Evolutionary conservation across 1,284 basidiomycete genomes (phyloP), one percentile per base, ranked within the genome.

Genomic region (Phellinidium pouzarii): DNA sequence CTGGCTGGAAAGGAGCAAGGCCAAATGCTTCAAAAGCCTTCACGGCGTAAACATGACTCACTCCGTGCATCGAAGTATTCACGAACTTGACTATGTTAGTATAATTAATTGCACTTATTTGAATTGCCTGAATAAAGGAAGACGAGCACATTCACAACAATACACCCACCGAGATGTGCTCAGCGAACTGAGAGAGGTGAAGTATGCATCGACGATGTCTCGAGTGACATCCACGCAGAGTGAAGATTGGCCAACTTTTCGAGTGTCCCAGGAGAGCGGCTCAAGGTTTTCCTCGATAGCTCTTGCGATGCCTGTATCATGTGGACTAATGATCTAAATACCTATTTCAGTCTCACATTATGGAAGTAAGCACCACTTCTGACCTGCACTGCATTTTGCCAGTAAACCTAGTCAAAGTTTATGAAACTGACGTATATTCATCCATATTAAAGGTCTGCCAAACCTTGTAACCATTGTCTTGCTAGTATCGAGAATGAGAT

Each of bases 61-160:
- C 91, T 0, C 90, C 90, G 60, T 93, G 90, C 85, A 93, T 84
- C 0, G 90, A 87, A 0, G 91, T 93, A 62, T 90, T 91, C 23
- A 90, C 83, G 59, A 92, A 84, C 53, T 69, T 74, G 54, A 79
- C 37, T 58, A 19, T 52, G 12, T 37, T 40, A 25, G 19, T 25
- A 22, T 23, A 29, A 41, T 29, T 45, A 11, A 4, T 47, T 22
- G 29, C 22, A 6, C 37, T 45, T 5, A 4, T 17, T 49, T 34
- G 36, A 25, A 34, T 14, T 1, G 25, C 22, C 19, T n/a, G 22
- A 37, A 53, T 1, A 48, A 40, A 22, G 26, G 29, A 42, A 26
- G 11, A 34, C n/a, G 12, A 40, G 14, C 9, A 9, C 3, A 41
- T 36, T 20, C 3, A 22, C 27, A 27, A n/a, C 29, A 5, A 22